phyloP scores from a whole-genome alignment of 2,329 filamentous ascomycete genomes.

The Trichophyton simii region DNA sequence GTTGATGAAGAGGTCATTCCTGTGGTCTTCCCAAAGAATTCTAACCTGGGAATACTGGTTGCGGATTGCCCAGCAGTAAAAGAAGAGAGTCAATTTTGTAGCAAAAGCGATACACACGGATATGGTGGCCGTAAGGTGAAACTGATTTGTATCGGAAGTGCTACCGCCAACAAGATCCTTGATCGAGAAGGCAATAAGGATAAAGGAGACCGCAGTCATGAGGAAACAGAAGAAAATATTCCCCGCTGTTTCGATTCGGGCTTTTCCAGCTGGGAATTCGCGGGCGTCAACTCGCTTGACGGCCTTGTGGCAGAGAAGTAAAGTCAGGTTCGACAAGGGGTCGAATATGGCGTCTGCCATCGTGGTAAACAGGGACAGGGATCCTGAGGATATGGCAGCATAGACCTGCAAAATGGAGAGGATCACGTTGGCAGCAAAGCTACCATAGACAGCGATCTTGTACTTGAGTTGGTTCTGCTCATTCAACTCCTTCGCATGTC shows the following conservation, averaged over 20 bases:
- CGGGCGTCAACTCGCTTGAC: conserved; percentile 75
- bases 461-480: conserved; percentile 62
- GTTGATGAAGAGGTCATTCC: conserved; percentile 95
- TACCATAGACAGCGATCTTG: conserved; percentile 50
- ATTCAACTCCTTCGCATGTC: conserved; percentile 66
- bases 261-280: conserved; percentile 83
- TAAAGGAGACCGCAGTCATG: conserved; percentile 83
- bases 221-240: conserved; percentile 95
- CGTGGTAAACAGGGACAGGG: conserved; percentile 92
- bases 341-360: conserved; percentile 96
- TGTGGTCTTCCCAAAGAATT: conserved; percentile 92
- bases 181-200: conserved; percentile 79
- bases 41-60: conserved; percentile 84
- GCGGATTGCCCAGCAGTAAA: conserved; percentile 85
- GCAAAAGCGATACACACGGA: conserved; percentile 71
- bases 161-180: conserved; percentile 50
- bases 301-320: conserved; percentile 77
- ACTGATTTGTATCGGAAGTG: conserved; percentile 44
- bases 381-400: conserved; percentile 72
- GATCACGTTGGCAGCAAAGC: conserved; percentile 66
- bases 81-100: conserved; percentile 71
- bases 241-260: conserved; percentile 84
- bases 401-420: conserved; percentile 77
- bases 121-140: conserved; percentile 72
- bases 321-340: conserved; percentile 72